Conservation (phyloP, 805 yeast species). For the Wickerhamomyces chaumierensis region DNA sequence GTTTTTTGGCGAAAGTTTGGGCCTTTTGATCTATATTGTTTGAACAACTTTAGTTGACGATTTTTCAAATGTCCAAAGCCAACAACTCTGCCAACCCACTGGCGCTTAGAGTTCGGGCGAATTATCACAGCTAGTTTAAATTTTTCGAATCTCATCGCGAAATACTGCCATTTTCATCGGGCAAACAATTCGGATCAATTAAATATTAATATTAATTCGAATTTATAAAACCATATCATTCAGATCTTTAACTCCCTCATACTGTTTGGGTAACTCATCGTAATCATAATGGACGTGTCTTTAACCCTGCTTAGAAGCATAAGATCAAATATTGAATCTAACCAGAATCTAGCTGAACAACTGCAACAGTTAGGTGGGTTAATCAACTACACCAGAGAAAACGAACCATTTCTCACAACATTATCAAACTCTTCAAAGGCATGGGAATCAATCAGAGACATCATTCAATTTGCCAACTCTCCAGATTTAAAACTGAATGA, state of each 20-base stretch:
- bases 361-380: slow-evolving; percentile 20
- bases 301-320: background rate
- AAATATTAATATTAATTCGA: too few relatives aligned
- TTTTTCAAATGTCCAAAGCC: too few relatives aligned
- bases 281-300: background rate
- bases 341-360: slow-evolving; percentile 11
- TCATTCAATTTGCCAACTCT: slow-evolving; percentile 4
- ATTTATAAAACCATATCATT: too few relatives aligned
- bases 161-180: background rate
- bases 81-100: too few relatives aligned
- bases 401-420: slow-evolving; percentile 11
- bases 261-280: too few relatives aligned
- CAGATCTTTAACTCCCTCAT: too few relatives aligned
- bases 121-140: too few relatives aligned
- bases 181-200: too few relatives aligned
- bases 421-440: slow-evolving; percentile 16
- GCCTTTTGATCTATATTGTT: too few relatives aligned
- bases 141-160: slow-evolving; percentile 4
- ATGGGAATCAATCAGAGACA: slow-evolving; percentile 18
- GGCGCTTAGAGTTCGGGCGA: too few relatives aligned
- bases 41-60: too few relatives aligned
- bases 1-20: too few relatives aligned
- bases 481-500: slow-evolving; percentile 2
- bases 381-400: background rate
- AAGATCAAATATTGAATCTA: background rate